Evolutionary conservation across 257 asterid genomes (phyloP), one percentile per base, ranked within the genome.

Genomic region (Solanum clarkiae): DNA sequence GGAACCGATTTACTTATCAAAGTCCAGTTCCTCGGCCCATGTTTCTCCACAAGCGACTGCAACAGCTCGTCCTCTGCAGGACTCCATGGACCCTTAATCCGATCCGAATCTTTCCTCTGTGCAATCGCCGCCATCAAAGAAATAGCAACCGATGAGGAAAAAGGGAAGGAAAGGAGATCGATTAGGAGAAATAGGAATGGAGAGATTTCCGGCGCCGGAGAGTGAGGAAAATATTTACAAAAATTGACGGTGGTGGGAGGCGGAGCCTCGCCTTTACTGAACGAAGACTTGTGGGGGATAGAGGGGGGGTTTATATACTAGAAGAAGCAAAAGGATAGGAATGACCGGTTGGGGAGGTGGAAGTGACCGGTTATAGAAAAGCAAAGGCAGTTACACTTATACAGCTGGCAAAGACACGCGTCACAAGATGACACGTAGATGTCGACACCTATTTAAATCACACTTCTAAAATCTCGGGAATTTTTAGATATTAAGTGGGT

Each of bases 11-110:
- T 92, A 88, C 98, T 92, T n/a, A 94, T 94, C 86, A 92, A 10
- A 7, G 96, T 91, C 98, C 98, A 95, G 86, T 93, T 95, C 66
- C 98, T 89, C 3, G 98, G 91, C 11, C 98, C 98, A 81, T 93
- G 94, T 86, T 89, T 89, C 70, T 93, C 93, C 6, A 95, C 97
- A 59, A 95, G 54, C 13, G 74, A 88, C 82, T 89, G 93, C 68
- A 95, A 86, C 83, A 90, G 51, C 74, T 90, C 94, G 47, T 94
- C 98, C 85, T 94, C 97, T 85, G 93, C 98, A 1, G 92, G 95
- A 84, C 97, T 95, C 98, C 98, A 95, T 4, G 97, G 98, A 26
- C 98, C 98, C 85, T 92, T 95, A 82, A 93, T 93, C 88, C 95
- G 93, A 91, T 92, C 97, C 54, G 68, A 49, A 0, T 92, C 97